phyloP scores from a whole-genome alignment of 148 eudicot species.

The Vaccinium myrtillus region DNA sequence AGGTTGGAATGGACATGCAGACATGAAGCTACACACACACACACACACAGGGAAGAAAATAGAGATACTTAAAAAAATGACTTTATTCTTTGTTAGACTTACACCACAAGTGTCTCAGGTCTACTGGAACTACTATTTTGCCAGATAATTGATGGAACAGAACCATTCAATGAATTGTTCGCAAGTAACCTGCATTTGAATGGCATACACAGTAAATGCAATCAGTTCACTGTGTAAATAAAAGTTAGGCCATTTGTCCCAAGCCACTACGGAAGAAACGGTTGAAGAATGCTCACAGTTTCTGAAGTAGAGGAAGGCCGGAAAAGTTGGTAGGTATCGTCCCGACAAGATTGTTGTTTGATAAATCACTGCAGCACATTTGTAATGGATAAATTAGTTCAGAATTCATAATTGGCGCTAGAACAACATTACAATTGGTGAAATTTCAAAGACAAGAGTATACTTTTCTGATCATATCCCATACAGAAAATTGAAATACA shows the following conservation, averaged over 20 bases:
- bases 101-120: slow-evolving; percentile 44
- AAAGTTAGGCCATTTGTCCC: neutral
- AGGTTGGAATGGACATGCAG: neutral
- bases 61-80: neutral
- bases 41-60: neutral
- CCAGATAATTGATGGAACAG: slow-evolving; percentile 63
- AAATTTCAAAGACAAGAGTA: neutral
- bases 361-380: slow-evolving; percentile 60
- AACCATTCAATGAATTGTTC: slow-evolving; percentile 54
- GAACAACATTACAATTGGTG: neutral
- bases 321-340: slow-evolving; percentile 51
- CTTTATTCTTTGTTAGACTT: slow-evolving; percentile 28
- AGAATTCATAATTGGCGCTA: slow-evolving; percentile 9
- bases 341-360: slow-evolving; percentile 57
- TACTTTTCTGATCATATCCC: neutral
- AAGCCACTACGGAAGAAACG: neutral
- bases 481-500: neutral
- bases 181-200: slow-evolving; percentile 50
- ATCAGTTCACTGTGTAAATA: neutral
- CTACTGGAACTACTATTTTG: slow-evolving; percentile 38
- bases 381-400: neutral
- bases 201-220: neutral
- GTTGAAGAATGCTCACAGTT: neutral
- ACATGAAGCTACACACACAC: neutral
- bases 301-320: slow-evolving; percentile 58